Evolutionary conservation across 345 rosid genomes (phyloP).

Genomic region (Aquilaria yunnanensis): DNA sequence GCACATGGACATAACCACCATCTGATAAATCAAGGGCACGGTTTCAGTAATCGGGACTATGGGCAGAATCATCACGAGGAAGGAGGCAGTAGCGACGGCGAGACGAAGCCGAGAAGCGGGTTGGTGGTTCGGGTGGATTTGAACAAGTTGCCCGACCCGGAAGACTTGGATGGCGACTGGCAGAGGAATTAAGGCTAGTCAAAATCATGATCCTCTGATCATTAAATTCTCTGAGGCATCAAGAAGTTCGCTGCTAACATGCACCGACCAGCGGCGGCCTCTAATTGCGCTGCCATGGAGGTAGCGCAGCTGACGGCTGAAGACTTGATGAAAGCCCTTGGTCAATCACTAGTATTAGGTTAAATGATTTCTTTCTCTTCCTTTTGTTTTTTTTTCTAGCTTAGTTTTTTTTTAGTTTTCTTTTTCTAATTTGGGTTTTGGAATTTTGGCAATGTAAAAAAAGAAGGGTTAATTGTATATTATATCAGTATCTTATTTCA

Average conservation of each 20-base stretch:
- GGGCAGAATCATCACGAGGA: background rate
- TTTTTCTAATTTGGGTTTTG: background rate
- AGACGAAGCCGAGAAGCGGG: slow-evolving; percentile 37
- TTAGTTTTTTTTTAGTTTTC: background rate
- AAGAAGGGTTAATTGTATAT: slow-evolving; percentile 4
- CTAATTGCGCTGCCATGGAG: slow-evolving; percentile 26
- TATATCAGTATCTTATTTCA: background rate
- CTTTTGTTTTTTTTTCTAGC: slow-evolving; percentile 8
- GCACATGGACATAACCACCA: slow-evolving; percentile 33
- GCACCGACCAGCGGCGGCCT: slow-evolving; percentile 11
- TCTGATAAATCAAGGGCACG: slow-evolving; percentile 12
- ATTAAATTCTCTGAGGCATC: background rate
- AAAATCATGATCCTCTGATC: background rate
- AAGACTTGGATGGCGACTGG: slow-evolving; percentile 60
- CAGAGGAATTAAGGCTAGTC: slow-evolving; percentile 21
- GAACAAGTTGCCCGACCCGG: slow-evolving; percentile 95
- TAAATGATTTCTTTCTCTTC: slow-evolving; percentile 9
- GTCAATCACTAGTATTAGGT: slow-evolving; percentile 12
- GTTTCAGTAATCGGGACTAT: slow-evolving; percentile 12
- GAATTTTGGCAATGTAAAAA: slow-evolving; percentile 8
- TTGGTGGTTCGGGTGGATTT: slow-evolving; percentile 67
- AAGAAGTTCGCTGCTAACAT: background rate
- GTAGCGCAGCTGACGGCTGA: slow-evolving; percentile 13
- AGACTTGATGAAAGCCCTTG: slow-evolving; percentile 12
- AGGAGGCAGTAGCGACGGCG: slow-evolving; percentile 8